Conservation (phyloP, 1,284 basidiomycete genomes). For the Dichomitus squalens region DNA sequence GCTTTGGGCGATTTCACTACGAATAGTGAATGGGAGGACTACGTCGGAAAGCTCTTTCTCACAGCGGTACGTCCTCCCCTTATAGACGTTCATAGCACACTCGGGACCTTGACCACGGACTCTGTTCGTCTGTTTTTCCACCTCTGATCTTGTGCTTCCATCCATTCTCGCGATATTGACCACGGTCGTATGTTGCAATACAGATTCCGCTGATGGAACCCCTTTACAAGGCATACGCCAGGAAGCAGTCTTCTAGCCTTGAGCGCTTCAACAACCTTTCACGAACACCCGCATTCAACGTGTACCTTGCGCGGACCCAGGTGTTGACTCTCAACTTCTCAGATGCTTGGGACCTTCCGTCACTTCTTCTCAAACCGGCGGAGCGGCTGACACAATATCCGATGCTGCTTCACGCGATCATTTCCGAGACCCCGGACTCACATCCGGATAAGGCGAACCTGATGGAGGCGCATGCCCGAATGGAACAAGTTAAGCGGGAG, state of each 20-base stretch:
- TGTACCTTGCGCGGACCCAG: slow-evolving; percentile 73
- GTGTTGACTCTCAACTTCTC: slow-evolving; percentile 71
- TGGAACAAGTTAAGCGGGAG: slow-evolving; percentile 79
- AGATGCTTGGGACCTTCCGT: slow-evolving; percentile 93
- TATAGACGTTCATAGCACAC: not conserved
- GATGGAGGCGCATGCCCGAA: slow-evolving; percentile 62
- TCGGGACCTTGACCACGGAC: not conserved
- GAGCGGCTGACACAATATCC: slow-evolving; percentile 94
- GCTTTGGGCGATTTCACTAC: slow-evolving; percentile 57
- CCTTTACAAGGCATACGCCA: slow-evolving; percentile 86
- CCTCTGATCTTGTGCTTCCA: not conserved
- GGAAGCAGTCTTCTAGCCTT: slow-evolving; percentile 79
- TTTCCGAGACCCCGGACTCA: slow-evolving; percentile 74
- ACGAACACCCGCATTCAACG: slow-evolving; percentile 56
- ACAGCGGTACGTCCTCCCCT: slow-evolving; percentile 57
- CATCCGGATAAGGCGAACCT: slow-evolving; percentile 79
- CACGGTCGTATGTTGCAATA: slow-evolving; percentile 5
- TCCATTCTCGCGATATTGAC: not conserved
- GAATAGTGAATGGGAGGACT: slow-evolving; percentile 63
- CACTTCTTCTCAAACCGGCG: slow-evolving; percentile 88
- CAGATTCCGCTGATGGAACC: slow-evolving; percentile 80
- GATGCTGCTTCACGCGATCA: slow-evolving; percentile 79
- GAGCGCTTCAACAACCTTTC: slow-evolving; percentile 65
- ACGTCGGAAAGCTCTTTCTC: slow-evolving; percentile 79
- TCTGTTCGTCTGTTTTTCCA: not conserved